Conservation (phyloP, 805 yeast species). For the Metschnikowia dekortorum region DNA sequence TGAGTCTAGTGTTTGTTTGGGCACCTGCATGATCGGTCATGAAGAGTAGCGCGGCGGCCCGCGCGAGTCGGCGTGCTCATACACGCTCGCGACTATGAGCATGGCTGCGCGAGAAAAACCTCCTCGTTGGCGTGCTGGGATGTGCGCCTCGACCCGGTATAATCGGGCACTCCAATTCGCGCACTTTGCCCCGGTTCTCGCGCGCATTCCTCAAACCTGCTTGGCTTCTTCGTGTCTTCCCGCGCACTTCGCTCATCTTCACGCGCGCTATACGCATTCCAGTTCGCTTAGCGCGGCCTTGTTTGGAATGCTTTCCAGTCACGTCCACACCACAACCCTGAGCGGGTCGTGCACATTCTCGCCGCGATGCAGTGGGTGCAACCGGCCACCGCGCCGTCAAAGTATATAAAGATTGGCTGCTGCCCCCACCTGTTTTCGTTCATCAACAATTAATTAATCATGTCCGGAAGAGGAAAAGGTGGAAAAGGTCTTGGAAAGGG, state of each 20-base stretch:
- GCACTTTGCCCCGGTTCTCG: not conserved
- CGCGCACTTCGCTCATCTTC: not conserved
- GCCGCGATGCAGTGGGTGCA: slow-evolving; percentile 10
- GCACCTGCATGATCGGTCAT: not conserved
- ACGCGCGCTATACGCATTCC: not conserved
- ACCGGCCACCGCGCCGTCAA: slow-evolving; percentile 5
- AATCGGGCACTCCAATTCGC: not conserved
- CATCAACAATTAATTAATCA: slow-evolving; percentile 33
- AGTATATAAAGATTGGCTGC: slow-evolving; percentile 8
- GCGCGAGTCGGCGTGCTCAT: not conserved
- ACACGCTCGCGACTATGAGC: not conserved
- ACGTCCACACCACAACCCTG: slow-evolving; percentile 1
- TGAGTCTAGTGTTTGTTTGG: slow-evolving; percentile 1
- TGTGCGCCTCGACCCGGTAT: not conserved
- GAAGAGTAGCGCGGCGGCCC: not conserved
- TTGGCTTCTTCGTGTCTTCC: not conserved
- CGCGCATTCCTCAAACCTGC: not conserved
- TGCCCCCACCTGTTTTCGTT: slow-evolving; percentile 4
- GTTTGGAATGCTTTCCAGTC: slow-evolving; percentile 1
- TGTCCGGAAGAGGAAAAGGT: slow-evolving; percentile 99
- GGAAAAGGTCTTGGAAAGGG: slow-evolving; percentile 99
- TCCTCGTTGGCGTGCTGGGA: slow-evolving; percentile 5
- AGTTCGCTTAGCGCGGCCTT: not conserved
- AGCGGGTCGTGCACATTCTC: slow-evolving; percentile 1
- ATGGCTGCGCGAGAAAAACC: not conserved